phyloP scores from a whole-genome alignment of 1,284 basidiomycete species.

The Puccinia triticina region DNA sequence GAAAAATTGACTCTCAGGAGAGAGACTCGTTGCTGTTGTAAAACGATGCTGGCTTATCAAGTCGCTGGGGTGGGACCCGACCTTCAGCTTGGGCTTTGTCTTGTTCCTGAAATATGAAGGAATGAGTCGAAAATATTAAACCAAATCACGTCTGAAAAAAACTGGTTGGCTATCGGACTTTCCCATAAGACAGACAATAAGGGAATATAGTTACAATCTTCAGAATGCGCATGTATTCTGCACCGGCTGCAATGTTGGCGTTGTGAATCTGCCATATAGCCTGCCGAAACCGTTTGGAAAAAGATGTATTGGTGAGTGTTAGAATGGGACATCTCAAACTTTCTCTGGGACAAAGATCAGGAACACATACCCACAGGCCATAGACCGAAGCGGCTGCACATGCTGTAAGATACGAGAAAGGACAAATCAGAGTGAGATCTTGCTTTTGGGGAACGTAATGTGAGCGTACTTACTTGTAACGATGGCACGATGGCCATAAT shows the following conservation, averaged over 20 bases:
- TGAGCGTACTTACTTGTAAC: conserved; percentile 34
- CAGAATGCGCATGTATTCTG: conserved; percentile 48
- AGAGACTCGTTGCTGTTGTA: conserved; percentile 13
- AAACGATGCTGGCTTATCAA: conserved; percentile 45
- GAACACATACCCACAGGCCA: conserved; percentile 43
- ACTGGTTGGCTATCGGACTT: not conserved
- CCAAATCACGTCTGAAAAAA: not conserved
- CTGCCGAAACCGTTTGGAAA: not conserved
- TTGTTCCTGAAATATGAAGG: conserved; percentile 24
- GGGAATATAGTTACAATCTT: conserved; percentile 27
- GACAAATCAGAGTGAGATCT: not conserved
- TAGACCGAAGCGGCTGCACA: conserved; percentile 48
- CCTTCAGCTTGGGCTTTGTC: conserved; percentile 40
- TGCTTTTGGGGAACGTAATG: not conserved
- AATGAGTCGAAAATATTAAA: not conserved
- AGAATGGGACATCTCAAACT: not conserved
- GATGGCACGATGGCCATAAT: conserved; percentile 49
- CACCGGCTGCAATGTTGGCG: conserved; percentile 49
- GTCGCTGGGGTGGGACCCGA: conserved; percentile 29
- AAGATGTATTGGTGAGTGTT: not conserved
- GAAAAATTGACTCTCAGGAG: conserved; percentile 11
- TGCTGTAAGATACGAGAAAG: conserved; percentile 13
- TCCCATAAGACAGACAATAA: not conserved
- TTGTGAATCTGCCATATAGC: conserved; percentile 52
- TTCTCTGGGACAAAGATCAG: not conserved